Percentiles rank a stretch among this genome's conserved stretches.
These are phyloP conservation scores for Toxicodendron radicans DNA, from an alignment of 345 rosid species.

Conservation along the genomic window DNA sequence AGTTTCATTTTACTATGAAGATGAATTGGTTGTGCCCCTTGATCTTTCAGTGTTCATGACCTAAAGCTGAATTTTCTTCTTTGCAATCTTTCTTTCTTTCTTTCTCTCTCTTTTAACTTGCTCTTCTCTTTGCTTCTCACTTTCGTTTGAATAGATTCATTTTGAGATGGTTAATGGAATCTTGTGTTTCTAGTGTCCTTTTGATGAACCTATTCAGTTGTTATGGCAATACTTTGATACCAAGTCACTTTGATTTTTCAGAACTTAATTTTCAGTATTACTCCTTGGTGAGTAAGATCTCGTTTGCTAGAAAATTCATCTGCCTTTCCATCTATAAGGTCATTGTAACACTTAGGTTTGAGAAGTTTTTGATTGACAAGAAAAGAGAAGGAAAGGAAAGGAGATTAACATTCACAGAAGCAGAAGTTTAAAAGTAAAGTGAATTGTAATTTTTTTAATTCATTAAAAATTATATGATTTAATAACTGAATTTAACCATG, in stretches of 20 bases:
- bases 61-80: background rate
- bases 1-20: background rate
- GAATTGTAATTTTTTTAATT: background rate
- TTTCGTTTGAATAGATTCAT: background rate
- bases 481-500: background rate
- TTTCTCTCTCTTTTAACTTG: background rate
- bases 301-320: background rate
- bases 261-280: background rate
- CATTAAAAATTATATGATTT: background rate
- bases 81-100: background rate
- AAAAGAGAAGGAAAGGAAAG: background rate
- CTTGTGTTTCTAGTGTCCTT: background rate
- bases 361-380: background rate
- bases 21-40: background rate
- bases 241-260: background rate
- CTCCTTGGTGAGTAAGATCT: background rate
- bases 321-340: constrained; percentile 16
- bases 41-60: background rate
- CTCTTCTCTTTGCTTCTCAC: background rate
- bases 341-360: background rate
- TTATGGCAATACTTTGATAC: background rate
- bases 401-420: background rate
- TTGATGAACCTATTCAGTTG: background rate
- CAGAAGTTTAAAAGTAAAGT: background rate
- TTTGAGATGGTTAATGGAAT: background rate